Base-by-base conservation (phyloP, 1,139 yeast species). In the Pneumocystis oryctolagi region DNA sequence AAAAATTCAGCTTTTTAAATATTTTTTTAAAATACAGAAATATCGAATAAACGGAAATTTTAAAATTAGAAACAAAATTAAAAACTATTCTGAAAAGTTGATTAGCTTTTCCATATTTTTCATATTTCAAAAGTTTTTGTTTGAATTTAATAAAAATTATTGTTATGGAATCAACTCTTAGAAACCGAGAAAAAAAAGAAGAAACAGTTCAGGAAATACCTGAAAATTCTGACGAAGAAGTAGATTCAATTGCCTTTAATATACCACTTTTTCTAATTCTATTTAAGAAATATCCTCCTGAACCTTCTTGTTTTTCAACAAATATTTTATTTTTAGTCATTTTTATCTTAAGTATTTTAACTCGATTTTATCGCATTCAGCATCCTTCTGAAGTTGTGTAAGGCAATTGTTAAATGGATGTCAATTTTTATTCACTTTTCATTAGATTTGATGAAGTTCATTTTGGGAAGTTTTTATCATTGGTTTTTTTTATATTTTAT, bases 381-480 rank as follows among this genome's bases (percentile, higher is more conserved):
- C 79, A 79, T 66, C 98, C 98, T 1, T 77, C 79, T 65, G 87
- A 87, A 72, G 98, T 94, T 64, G 98, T 94, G 32, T 65, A 65
- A 12, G 42, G 47, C 8, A 25, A 30, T 60, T 5, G 12, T 5
- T 16, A 2, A 18, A 37, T 37, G 16, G 20, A 12, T 37, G 40
- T 35, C 30, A 3, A 53, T 39, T 18, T 32, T 12, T 35, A 37
- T 14, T 28, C 25, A 57, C 30, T 4, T 25, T 3, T 31, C 18
- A n/a, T 55, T 37, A 64, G 64, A 28, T 94, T 94, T 71, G 99
- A 94, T 76, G 99, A 94, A 73, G 98, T 92, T 39, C 98, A 92
- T 74, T 92, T 92, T 71, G 98, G 98, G 59, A 89, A 89, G 72
- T 89, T 90, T 75, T 97, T 97, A 9, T 60, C 65, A 20, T 61